These are phyloP conservation scores for Strigomonas culicis DNA, from an alignment of 208 protist species.

Conservation along the genomic window DNA sequence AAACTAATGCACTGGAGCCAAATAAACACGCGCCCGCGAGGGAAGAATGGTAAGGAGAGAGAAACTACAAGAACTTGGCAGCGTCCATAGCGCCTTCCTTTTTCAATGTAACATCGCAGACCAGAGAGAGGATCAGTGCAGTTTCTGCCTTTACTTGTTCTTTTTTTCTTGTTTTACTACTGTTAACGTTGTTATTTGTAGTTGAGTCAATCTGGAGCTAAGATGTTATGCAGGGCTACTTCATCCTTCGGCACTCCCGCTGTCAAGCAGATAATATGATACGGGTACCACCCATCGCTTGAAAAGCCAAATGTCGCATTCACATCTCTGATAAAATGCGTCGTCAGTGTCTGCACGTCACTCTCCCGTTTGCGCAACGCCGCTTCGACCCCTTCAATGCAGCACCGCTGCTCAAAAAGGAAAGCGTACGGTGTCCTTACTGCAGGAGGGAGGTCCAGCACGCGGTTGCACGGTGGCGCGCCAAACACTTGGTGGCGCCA, in stretches of 20 bases:
- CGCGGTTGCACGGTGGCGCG: too few relatives aligned
- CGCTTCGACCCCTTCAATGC: conserved; percentile 20
- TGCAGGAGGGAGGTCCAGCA: not conserved
- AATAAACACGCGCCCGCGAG: too few relatives aligned
- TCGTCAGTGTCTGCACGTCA: conserved; percentile 12
- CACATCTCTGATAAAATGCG: too few relatives aligned
- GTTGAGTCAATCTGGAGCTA: not conserved
- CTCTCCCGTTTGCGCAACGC: conserved; percentile 12
- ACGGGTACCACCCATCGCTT: conserved; percentile 36
- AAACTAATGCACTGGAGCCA: too few relatives aligned
- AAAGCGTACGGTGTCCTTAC: conserved; percentile 22
- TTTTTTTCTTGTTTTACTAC: not conserved
- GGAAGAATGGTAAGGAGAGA: too few relatives aligned
- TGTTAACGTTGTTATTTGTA: not conserved
- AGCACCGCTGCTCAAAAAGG: conserved; percentile 37
- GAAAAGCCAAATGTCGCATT: too few relatives aligned
- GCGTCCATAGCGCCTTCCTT: too few relatives aligned
- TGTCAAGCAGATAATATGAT: conserved; percentile 37
- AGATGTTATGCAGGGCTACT: conserved; percentile 8
- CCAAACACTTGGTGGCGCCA: not conserved
- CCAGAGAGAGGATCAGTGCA: too few relatives aligned
- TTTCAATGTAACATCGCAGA: too few relatives aligned
- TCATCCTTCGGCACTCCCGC: conserved; percentile 50
- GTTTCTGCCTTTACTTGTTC: not conserved
- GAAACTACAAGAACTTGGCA: too few relatives aligned